A percentile compares a stretch with the other conserved stretches of the same genome.
phyloP scores from a whole-genome alignment of 2,329 filamentous ascomycete species.

The Salinomyces thailandicus region DNA sequence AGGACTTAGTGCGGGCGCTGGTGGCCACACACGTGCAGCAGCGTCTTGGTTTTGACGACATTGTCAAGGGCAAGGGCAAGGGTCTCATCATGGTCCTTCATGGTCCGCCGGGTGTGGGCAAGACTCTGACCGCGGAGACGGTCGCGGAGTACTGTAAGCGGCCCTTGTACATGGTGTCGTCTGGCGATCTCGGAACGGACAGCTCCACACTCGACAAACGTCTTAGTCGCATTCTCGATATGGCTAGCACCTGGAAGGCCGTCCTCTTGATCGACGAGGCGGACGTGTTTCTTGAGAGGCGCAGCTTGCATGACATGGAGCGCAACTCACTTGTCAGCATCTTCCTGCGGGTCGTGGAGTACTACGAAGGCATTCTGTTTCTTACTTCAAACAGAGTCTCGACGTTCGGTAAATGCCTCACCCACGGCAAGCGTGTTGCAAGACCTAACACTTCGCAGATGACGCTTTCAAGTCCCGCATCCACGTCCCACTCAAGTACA shows the following conservation, averaged over 20 bases:
- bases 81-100: slow-evolving; percentile 24
- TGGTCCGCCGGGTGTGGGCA: slow-evolving; percentile 25
- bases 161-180: slow-evolving; percentile 33
- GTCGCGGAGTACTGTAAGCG: slow-evolving; percentile 28
- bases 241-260: slow-evolving; percentile 78
- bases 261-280: slow-evolving; percentile 78
- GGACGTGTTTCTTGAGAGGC: slow-evolving; percentile 71
- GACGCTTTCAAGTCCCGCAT: slow-evolving; percentile 30
- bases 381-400: slow-evolving; percentile 31
- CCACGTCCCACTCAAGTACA: slow-evolving; percentile 23
- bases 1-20: slow-evolving; percentile 24
- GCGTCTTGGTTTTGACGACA: slow-evolving; percentile 20
- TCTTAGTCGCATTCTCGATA: slow-evolving; percentile 54
- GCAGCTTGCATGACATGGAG: slow-evolving; percentile 69
- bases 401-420: slow-evolving; percentile 35
- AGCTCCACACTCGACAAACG: slow-evolving; percentile 35
- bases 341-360: slow-evolving; percentile 29
- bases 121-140: slow-evolving; percentile 33
- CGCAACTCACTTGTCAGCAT: slow-evolving; percentile 61
- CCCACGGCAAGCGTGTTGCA: no score
- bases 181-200: slow-evolving; percentile 29
- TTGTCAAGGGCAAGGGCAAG: slow-evolving; percentile 30
- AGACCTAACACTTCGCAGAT: no score
- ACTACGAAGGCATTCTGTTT: slow-evolving; percentile 35
- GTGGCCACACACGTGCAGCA: slow-evolving; percentile 22